Evolutionary conservation across 1,284 basidiomycete genomes (phyloP), one percentile per base, ranked within the genome.

Genomic region (Puccinia triticina): DNA sequence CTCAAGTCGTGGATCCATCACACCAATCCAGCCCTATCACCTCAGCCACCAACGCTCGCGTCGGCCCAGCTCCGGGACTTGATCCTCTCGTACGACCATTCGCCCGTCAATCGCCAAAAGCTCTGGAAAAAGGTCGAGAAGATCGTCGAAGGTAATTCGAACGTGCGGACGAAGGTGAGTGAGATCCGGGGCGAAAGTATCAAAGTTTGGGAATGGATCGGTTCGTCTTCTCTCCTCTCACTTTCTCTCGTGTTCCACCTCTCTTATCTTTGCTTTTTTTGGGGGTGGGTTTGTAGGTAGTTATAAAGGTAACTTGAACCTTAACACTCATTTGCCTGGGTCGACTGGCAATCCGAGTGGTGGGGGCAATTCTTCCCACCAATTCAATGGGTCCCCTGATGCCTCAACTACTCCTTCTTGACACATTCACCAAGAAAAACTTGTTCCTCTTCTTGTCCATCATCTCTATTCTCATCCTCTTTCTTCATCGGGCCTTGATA

Each of bases 91-190:
- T 91, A 93, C 76, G 92, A 94, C 83, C 93, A 93, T 85, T 92
- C 92, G 34, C 90, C 93, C 21, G 86, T 90, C 10, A 88, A 88
- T 43, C 90, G 95, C 71, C 90, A 91, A 82, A 89, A 91, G 50
- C 86, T 98, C 48, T 99, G 97, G 97, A 89, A 91, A 71, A 90
- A 90, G 83, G 97, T 99, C 61, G 93, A 94, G 86, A 91, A 90
- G 72, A 89, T 95, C 67, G 94, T 99, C 0, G 96, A 99, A 88
- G 91, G 91, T 79, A 99, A 99, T 88, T 91, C 94, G 26, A 99
- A 99, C 87, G 94, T 99, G 26, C 91, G 94, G 81, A 92, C 92
- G 37, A 93, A 94, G 86, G 89, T 96, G 83, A 93, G 94, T 86
- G 95, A 98, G 88, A 90, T 94, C 69, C 89, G 90, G 83, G 95